Conservation (phyloP, 805 yeast genomes). For the Candida ficus region DNA sequence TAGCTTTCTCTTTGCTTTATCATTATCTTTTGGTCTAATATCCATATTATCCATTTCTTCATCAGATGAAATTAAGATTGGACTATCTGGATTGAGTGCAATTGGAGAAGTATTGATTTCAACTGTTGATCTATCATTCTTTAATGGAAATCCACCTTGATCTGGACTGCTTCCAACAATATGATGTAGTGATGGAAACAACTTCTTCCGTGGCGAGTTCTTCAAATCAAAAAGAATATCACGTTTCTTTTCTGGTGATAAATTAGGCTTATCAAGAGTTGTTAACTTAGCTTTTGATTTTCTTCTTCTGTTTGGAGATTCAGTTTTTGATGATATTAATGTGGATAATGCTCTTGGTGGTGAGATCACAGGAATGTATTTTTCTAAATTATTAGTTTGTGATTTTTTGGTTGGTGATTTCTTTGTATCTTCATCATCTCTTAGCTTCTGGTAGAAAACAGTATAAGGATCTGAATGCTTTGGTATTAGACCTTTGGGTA, state of each 20-base stretch:
- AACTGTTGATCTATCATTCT: background rate
- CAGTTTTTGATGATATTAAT: background rate
- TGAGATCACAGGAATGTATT: background rate
- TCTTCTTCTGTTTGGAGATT: background rate
- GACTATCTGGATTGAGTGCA: background rate
- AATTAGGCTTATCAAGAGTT: background rate
- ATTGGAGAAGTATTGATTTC: background rate
- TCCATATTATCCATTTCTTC: too few relatives aligned
- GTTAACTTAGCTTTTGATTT: background rate
- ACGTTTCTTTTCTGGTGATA: background rate
- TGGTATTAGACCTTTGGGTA: constrained; percentile 6
- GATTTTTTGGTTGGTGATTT: background rate
- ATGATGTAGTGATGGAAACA: background rate
- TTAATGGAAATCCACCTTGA: background rate
- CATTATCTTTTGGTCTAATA: background rate
- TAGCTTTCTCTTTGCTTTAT: constrained; percentile 1
- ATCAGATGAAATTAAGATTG: background rate
- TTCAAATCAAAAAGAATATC: background rate
- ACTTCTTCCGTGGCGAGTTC: constrained; percentile 3
- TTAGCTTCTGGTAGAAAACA: background rate
- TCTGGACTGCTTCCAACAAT: background rate
- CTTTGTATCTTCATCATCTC: background rate
- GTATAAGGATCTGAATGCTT: background rate
- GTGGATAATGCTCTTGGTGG: background rate
- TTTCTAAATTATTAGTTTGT: background rate